Evolutionary conservation across 805 yeast genomes (phyloP), one percentile per base, ranked within the genome.

Genomic region (Cyberlindnera samutprakarnensis): DNA sequence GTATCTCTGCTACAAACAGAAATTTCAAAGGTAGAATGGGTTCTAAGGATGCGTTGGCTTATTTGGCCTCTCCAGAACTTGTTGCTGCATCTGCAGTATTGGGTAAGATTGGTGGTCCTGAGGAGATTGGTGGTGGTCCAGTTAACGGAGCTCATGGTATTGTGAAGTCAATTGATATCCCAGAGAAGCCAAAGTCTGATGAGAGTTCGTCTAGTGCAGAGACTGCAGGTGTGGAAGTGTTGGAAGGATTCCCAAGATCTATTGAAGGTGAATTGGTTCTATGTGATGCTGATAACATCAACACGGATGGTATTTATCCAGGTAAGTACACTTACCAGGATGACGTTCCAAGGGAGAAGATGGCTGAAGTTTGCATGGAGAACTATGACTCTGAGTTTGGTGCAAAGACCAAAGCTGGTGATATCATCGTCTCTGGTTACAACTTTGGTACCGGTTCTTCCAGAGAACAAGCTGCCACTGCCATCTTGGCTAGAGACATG

Each of bases 1-100:
- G 99, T 43, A 92, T 92, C 50, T 84, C 95, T 43, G 98, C 98
- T 37, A 92, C 98, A 7, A 92, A 92, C 67, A 78, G 99, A 66
- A 92, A 92, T 63, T 92, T 92, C 72, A 92, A 92, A 64, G 99
- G 99, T 40, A 78, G 99, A 64, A 92, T 92, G 99, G 99, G 99
- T 7, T 81, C 95, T 7, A 82, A 81, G 47, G 96, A 92, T 49
- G 98, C 98, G 1, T 65, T 87, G 39, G 98, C 98, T 1, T 92
- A 82, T 58, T 71, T 92, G 43, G 96, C 96, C 0, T 87, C 96
- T 2, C 99, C 99, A 5, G 96, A 88, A 43, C 95, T 92, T 17
- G 99, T 92, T 37, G 97, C 99, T 31, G 97, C 99, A 1, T 83
- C 95, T 38, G 98, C 99, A 2, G 76, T 90, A n/a, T 62, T 84